phyloP scores from a whole-genome alignment of 2,329 filamentous ascomycete species.

The Juglanconis juglandina region DNA sequence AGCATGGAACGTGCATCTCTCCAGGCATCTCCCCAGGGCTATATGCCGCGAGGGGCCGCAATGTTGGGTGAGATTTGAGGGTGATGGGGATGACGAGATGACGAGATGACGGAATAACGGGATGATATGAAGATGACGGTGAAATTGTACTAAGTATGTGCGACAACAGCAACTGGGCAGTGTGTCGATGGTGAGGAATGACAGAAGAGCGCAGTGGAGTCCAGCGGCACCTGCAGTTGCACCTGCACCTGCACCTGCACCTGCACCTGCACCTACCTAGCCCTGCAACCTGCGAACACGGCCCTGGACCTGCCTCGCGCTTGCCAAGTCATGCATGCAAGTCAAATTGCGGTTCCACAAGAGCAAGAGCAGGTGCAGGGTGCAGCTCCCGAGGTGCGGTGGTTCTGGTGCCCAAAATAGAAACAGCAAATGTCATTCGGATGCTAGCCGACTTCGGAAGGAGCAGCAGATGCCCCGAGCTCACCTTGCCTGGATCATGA shows the following conservation, averaged over 20 bases:
- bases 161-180: neutral
- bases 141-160: neutral
- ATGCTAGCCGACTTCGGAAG: slow-evolving; percentile 1
- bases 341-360: slow-evolving; percentile 1
- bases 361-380: neutral
- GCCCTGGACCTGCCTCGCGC: neutral
- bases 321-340: neutral
- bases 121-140: neutral
- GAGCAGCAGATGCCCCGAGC: neutral
- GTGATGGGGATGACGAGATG: neutral
- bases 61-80: neutral
- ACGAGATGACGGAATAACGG: neutral
- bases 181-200: neutral
- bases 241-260: no score
- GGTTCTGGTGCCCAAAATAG: neutral
- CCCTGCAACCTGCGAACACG: no score
- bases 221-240: no score
- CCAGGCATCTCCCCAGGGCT: no score
- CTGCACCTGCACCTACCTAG: no score
- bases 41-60: neutral
- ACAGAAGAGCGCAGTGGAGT: no score
- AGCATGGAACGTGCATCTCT: no score
- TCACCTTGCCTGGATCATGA: neutral
- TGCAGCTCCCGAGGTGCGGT: neutral
- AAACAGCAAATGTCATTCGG: slow-evolving; percentile 1